Percentiles rank a stretch among this genome's conserved stretches.
Evolutionary conservation across 176 grass and related monocot species (phyloP).

Genomic region (Chrysopogon serrulatus): DNA sequence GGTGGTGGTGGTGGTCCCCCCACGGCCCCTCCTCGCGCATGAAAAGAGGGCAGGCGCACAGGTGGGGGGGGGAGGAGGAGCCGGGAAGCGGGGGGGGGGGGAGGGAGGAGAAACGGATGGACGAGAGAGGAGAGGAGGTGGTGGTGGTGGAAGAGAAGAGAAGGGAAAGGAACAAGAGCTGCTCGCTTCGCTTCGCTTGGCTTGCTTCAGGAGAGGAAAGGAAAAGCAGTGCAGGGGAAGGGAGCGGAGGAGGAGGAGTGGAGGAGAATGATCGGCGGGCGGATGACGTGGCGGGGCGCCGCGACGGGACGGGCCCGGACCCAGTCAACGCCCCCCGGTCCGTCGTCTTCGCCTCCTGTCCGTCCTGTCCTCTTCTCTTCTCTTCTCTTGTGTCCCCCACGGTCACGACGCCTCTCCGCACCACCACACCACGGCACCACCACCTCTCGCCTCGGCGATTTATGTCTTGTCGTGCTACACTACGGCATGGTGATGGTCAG

Average conservation of each 20-base stretch:
- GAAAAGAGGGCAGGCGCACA: background rate
- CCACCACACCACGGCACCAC: no score
- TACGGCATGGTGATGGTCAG: no score
- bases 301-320: background rate
- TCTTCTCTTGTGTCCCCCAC: background rate
- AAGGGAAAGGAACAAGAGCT: background rate
- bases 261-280: constrained; percentile 36
- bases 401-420: background rate
- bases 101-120: background rate
- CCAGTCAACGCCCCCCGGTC: constrained; percentile 6
- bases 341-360: no score
- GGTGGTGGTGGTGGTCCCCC: constrained; percentile 6
- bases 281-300: constrained; percentile 21
- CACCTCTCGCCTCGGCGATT: no score
- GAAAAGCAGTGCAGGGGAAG: no score
- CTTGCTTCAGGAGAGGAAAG: background rate
- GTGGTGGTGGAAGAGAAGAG: background rate
- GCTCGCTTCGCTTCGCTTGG: no score
- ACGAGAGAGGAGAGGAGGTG: background rate
- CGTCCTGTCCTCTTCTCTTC: no score
- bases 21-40: constrained; percentile 26
- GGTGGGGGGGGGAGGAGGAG: background rate
- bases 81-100: background rate
- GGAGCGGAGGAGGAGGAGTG: background rate
- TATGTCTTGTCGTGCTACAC: no score